Base-by-base conservation (phyloP, 2,329 filamentous ascomycete genomes). In the Achaetomium macrosporum region DNA sequence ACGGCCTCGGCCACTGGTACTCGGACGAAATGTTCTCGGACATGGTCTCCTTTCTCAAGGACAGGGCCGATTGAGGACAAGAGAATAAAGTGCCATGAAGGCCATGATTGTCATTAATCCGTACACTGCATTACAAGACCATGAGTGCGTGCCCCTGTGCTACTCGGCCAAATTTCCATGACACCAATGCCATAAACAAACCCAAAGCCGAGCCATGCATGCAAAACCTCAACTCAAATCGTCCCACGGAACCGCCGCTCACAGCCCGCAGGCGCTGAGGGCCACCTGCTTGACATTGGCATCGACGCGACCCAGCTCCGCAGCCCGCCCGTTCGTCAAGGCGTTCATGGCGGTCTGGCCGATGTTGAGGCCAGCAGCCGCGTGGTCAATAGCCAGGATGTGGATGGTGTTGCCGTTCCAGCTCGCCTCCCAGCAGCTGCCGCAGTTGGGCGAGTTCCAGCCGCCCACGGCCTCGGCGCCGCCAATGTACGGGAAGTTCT, bases 341-440 rank as follows among this genome's bases (percentile, higher is more conserved):
- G 64, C 66, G 65, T 84, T 72, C 75, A 85, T 69, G 51, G 79
- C 82, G 35, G 60, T 63, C 53, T 79, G 67, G n/a, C 71, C 79
- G 56, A 84, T 73, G 69, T 82, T 83, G 70, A 81, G 78, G 40
- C 77, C 77, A 4, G 55, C 53, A 13, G 19, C 68, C 29, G 76
- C 69, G 59, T 74, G 72, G 66, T 84, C 81, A 53, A 84, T 70
- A 53, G 76, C 81, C 9, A 81, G 68, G 40, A 84, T 68, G 65
- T 76, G 73, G 69, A 84, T 72, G 51, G 68, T 75, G 53, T 66
- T 70, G 57, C 74, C 74, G 39, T 74, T 69, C 66, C 76, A 84
- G 13, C 68, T 72, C 51, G 83, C 70, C 54, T 69, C 62, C 73
- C 77, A 85, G 73, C 82, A 85, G 30, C 72, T 75, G 46, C 82